phyloP scores from a whole-genome alignment of 2,329 filamentous ascomycete genomes.

The Zymoseptoria crescenta region DNA sequence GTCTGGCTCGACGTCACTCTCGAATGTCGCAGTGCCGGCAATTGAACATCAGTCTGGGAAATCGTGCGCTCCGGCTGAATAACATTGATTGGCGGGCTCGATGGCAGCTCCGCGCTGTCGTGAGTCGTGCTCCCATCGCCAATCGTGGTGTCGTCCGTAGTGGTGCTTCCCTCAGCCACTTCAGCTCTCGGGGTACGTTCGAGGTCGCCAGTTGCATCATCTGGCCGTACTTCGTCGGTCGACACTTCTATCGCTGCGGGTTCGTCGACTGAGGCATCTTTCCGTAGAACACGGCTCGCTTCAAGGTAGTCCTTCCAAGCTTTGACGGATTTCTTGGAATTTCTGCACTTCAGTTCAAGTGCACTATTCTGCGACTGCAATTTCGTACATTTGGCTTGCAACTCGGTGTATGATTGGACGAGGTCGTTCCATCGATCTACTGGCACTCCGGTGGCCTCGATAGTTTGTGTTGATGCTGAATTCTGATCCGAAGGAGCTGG shows the following conservation, averaged over 20 bases:
- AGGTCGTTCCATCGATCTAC: not conserved
- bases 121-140: not conserved
- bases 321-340: constrained; percentile 34
- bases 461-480: not conserved
- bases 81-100: not conserved
- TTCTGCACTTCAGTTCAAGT: constrained; percentile 25
- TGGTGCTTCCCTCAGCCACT: not conserved
- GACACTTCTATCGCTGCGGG: not conserved
- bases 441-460: not conserved
- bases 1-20: constrained; percentile 36
- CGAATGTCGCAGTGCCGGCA: not conserved
- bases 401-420: not conserved
- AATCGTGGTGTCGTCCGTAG: not conserved
- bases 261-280: too few relatives aligned
- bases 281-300: not conserved
- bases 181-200: not conserved
- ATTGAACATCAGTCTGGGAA: not conserved
- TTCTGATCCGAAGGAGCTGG: not conserved
- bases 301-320: constrained; percentile 22
- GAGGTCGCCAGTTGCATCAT: not conserved
- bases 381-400: constrained; percentile 26
- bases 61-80: not conserved
- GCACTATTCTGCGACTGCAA: constrained; percentile 17
- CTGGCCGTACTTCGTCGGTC: not conserved
- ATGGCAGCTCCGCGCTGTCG: not conserved